Evolutionary conservation across 129 eudicot genomes (phyloP).

Genomic region (Flaveria trinervia): DNA sequence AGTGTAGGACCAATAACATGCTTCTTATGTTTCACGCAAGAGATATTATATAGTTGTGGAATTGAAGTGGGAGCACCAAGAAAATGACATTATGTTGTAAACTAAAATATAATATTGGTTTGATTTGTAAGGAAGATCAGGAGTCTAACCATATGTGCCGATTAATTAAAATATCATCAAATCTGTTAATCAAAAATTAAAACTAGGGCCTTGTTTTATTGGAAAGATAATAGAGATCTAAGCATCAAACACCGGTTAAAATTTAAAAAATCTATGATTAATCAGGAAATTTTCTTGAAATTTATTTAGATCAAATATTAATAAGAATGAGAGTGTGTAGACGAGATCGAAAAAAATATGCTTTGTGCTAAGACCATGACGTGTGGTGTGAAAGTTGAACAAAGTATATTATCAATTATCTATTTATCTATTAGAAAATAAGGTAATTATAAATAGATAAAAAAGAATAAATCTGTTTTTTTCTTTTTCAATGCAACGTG

Average conservation of each 20-base stretch:
- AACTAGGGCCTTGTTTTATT: no score
- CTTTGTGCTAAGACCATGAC: background rate
- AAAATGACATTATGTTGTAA: background rate
- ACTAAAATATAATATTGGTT: background rate
- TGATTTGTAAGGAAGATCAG: background rate
- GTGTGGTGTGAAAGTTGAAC: background rate
- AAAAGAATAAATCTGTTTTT: background rate
- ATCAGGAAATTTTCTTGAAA: background rate
- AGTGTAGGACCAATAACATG: background rate
- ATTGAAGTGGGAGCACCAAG: conserved; percentile 7
- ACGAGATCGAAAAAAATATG: background rate
- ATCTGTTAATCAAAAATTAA: background rate
- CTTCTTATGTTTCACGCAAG: background rate
- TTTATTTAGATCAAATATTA: background rate
- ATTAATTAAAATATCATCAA: background rate
- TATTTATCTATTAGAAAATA: background rate
- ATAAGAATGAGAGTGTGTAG: background rate
- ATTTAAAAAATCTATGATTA: background rate
- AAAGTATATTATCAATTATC: background rate
- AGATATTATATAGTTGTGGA: background rate
- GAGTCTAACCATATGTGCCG: background rate
- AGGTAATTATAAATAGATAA: background rate
- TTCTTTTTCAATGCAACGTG: background rate
- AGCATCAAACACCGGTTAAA: background rate
- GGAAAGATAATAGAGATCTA: no score